Evolutionary conservation across 331 rosid genomes (phyloP), one percentile per base, ranked within the genome.

Genomic region (Erythrophleum ivorense): DNA sequence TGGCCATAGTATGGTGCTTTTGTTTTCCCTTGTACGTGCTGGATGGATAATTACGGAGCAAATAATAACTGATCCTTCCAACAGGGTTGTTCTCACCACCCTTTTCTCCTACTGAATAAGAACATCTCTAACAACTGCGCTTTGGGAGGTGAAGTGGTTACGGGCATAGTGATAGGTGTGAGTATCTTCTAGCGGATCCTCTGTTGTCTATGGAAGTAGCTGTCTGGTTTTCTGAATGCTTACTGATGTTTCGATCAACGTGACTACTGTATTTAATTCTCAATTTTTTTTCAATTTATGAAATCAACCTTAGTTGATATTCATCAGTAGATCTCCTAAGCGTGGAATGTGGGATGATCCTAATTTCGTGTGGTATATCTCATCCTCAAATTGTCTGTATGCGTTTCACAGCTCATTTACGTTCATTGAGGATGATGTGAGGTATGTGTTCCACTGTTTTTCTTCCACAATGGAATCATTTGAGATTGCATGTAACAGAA

Each of bases 1-100:
- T 70, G 82, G 86, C 84, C 57, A 63, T 71, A 15, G 38, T 38
- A 11, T 65, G 81, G 73, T 79, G 78, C 16, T 83, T 78, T 75
- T 6, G 58, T 38, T 81, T 81, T 58, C 50, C 68, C 33, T 60
- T 81, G 76, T 84, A 72, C 38, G 33, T 60, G 74, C 45, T 80
- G 87, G 81, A 52, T 74, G 74, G 80, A 74, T 79, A 55, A 76
- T 59, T 9, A 70, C 49, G 54, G 57, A 49, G 79, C 75, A 80
- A 48, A 62, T 63, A 77, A 21, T 50, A 75, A 71, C 77, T 80
- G 48, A 63, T 83, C 60, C 77, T 86, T 80, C 63, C 85, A 31
- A 54, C 48, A 11, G 19, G 16, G 36, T 15, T 80, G 1, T 55
- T 71, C 64, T 84, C 57, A 60, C 69, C 57, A 64, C 71, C 85